phyloP scores from a whole-genome alignment of 345 rosid genomes.

The Eucalyptus erythrocorys region DNA sequence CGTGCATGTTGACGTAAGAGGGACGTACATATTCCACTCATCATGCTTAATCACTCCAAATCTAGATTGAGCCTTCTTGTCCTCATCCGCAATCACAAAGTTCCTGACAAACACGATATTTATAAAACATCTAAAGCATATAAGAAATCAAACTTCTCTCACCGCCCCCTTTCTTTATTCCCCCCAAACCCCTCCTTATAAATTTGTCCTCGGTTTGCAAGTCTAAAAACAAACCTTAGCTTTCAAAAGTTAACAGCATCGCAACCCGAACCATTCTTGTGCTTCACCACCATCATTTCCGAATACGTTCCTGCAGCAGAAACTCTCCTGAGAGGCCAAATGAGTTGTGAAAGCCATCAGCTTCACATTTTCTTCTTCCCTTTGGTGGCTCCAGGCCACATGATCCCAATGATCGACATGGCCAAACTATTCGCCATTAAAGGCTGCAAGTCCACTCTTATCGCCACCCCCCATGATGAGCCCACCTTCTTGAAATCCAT shows the following conservation, averaged over 20 bases:
- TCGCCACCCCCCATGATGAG: conserved; percentile 9
- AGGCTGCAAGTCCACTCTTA: too few relatives aligned
- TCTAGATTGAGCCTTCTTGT: too few relatives aligned
- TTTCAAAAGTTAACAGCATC: neutral
- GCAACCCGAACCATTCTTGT: neutral
- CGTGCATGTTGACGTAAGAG: too few relatives aligned
- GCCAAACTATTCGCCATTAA: too few relatives aligned
- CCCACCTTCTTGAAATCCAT: neutral
- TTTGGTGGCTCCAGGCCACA: too few relatives aligned
- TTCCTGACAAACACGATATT: neutral
- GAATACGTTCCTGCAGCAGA: neutral
- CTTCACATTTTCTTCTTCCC: too few relatives aligned
- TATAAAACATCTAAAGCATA: neutral
- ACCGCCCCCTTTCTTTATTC: neutral
- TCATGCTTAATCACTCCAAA: too few relatives aligned
- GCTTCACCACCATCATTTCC: neutral
- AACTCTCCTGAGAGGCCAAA: neutral
- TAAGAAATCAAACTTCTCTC: too few relatives aligned
- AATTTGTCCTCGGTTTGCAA: neutral
- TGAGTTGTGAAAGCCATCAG: too few relatives aligned
- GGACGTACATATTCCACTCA: too few relatives aligned
- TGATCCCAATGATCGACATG: too few relatives aligned
- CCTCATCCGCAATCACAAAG: too few relatives aligned
- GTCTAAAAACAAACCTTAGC: neutral
- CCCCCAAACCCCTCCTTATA: neutral